Percentiles rank a stretch among this genome's conserved stretches.
Evolutionary conservation across 2,329 filamentous ascomycete genomes (phyloP).

Genomic region (Talaromyces sp.): DNA sequence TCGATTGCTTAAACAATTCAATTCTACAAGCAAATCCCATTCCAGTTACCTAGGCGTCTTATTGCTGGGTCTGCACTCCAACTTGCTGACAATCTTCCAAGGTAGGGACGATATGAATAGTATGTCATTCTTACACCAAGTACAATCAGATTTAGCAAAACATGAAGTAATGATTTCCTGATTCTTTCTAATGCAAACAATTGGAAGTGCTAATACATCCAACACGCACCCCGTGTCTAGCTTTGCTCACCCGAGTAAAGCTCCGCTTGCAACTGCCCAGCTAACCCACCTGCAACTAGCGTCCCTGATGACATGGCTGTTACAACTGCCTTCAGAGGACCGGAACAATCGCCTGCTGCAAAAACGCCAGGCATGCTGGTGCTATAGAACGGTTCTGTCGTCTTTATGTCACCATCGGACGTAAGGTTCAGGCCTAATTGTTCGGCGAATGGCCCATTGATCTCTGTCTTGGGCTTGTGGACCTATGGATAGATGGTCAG

Average conservation of each 20-base stretch:
- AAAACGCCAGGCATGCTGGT: conserved; percentile 57
- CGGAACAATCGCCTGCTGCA: conserved; percentile 56
- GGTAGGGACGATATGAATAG: too few species aligned
- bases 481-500: background rate
- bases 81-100: too few species aligned
- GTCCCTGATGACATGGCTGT: conserved; percentile 4
- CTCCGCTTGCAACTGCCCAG: conserved; percentile 2
- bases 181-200: too few species aligned
- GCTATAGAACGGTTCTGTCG: conserved; percentile 48
- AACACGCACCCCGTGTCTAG: too few species aligned
- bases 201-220: too few species aligned
- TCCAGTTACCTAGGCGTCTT: too few species aligned
- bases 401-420: conserved; percentile 47
- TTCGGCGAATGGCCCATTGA: conserved; percentile 5
- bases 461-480: conserved; percentile 1
- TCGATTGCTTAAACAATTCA: too few species aligned
- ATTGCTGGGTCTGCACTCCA: too few species aligned
- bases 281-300: conserved; percentile 4
- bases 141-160: too few species aligned
- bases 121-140: too few species aligned
- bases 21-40: too few species aligned
- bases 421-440: background rate
- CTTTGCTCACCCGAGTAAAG: background rate
- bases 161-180: too few species aligned
- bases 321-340: conserved; percentile 14